Evolutionary conservation across 805 yeast species (phyloP).

Genomic region (Candida ipomoeae): DNA sequence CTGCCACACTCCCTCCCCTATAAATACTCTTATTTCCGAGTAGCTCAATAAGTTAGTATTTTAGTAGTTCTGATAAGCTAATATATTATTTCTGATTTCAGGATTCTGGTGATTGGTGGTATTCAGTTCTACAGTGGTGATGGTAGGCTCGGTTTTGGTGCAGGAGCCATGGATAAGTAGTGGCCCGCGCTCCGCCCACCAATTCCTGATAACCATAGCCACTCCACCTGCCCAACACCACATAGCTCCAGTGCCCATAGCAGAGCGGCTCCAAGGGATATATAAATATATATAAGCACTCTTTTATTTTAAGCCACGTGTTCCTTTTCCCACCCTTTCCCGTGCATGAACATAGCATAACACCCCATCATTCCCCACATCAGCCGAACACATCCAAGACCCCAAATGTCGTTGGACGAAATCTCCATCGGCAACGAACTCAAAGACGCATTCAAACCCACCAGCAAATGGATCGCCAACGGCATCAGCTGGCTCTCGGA

Average conservation of each 20-base stretch:
- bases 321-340: neutral
- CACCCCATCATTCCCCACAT: neutral
- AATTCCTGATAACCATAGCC: neutral
- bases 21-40: too few species aligned
- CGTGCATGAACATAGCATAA: neutral
- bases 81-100: too few species aligned
- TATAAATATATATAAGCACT: too few species aligned
- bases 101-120: too few species aligned
- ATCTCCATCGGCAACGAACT: slow-evolving; percentile 63
- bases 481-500: slow-evolving; percentile 76
- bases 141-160: neutral
- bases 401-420: slow-evolving; percentile 17
- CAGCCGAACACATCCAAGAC: neutral
- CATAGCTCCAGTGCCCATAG: neutral
- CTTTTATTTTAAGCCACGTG: neutral
- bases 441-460: slow-evolving; percentile 74
- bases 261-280: neutral
- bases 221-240: neutral
- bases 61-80: too few species aligned
- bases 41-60: too few species aligned
- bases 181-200: slow-evolving; percentile 3
- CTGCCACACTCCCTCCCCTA: too few species aligned
- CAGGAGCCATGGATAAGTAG: neutral
- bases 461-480: slow-evolving; percentile 73
- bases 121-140: too few species aligned